phyloP scores from a whole-genome alignment of 192 early-diverging fungal genomes.

The Haplosporangium gracile region DNA sequence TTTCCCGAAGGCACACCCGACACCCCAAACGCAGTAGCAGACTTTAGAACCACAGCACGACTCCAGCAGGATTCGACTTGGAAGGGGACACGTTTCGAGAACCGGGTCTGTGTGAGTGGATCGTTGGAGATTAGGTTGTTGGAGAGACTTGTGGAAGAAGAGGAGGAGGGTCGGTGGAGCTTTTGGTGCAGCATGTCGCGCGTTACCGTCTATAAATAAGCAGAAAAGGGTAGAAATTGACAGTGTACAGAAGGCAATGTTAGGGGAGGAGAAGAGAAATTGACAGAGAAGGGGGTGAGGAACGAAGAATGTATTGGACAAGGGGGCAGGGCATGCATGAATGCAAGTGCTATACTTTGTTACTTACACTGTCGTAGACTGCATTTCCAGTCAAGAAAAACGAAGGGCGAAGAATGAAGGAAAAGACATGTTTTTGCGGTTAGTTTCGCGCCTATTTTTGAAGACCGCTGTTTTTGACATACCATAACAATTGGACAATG shows the following conservation, averaged over 20 bases:
- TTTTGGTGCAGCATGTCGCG: constrained; percentile 23
- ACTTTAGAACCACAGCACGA: constrained; percentile 2
- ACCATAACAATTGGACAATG: too few species aligned
- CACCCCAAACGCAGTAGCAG: not conserved
- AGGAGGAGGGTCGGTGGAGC: not conserved
- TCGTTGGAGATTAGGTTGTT: constrained; percentile 21
- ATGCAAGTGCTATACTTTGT: not conserved
- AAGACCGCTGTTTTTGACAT: not conserved
- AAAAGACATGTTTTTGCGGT: not conserved
- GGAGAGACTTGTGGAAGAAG: too few species aligned
- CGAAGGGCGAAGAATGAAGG: not conserved
- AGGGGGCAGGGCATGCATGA: not conserved
- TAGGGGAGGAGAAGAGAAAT: too few species aligned
- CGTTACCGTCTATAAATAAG: constrained; percentile 15
- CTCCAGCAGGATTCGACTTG: constrained; percentile 47
- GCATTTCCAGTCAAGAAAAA: not conserved
- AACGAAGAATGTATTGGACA: too few species aligned
- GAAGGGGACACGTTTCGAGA: constrained; percentile 36
- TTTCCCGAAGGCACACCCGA: not conserved
- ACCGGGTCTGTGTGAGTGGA: constrained; percentile 1
- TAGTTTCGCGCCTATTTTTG: not conserved
- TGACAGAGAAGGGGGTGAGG: not conserved
- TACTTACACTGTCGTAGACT: constrained; percentile 19
- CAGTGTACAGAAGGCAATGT: not conserved
- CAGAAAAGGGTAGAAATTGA: not conserved